Evolutionary conservation across 2,329 filamentous ascomycete genomes (phyloP), one percentile per base, ranked within the genome.

Genomic region (Talaromyces sp.): DNA sequence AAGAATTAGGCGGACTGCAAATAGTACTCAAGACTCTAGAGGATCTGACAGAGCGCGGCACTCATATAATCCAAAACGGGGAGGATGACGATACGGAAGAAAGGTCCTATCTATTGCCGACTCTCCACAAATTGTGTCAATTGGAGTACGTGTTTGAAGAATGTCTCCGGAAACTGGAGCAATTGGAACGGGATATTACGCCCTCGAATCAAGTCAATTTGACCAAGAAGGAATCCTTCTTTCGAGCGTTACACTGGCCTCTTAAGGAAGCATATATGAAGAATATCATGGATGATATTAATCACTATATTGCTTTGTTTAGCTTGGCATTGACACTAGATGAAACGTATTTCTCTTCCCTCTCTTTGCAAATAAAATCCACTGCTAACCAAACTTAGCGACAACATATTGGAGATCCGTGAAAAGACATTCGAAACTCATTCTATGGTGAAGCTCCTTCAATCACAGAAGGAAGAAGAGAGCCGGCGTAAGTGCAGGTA

Each of bases 1-100:
- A 61, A 60, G 62, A 65, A 58, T 7, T 67, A 36, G 65, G 65
- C 11, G 65, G 62, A 22, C 38, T 67, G 8, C 56, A 65, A n/a
- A 61, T 65, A 31, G 54, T 67, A 11, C 63, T 65, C 15, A 40
- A 13, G 4, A 61, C 62, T 27, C 34, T 67, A 15, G 38, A 58
- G 13, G 38, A 67, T 8, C 54, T 66, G 19, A 51, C 65, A 22
- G 7, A 60, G 15, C 65, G 61, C 3, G 53, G 63, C 53, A 27
- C 27, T 34, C 40, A 40, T 51, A 15, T 25, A 34, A 19, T 36
- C 8, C 25, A 27, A 5, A 53, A 45, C 19, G 25, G 29, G 17
- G 47, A 27, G 2, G 34, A 49, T 40, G 17, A 51, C 6, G 51
- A 47, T 34, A n/a, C 38, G 25, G 47, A 56, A 31, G 60, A 64